Evolutionary conservation across 2,329 filamentous ascomycete genomes (phyloP).

Genomic region (Ophidiomyces ophidiicola): DNA sequence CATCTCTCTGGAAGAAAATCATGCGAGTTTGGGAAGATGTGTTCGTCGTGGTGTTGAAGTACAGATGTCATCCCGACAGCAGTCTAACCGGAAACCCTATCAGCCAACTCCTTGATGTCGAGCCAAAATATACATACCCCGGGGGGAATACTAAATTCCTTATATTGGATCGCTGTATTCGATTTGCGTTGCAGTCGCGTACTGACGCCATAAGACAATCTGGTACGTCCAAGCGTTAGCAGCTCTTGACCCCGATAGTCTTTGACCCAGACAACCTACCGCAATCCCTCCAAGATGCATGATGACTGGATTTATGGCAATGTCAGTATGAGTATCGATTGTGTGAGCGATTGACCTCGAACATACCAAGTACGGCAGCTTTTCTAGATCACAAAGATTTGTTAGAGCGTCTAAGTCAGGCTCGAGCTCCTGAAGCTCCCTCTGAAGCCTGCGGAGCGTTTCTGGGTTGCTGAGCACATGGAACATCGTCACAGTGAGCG

Average conservation of each 20-base stretch:
- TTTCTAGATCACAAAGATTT: slow-evolving; percentile 10
- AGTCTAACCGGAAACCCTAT: slow-evolving; percentile 14
- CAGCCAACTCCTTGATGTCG: not conserved
- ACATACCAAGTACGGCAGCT: slow-evolving; percentile 15
- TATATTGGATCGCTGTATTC: slow-evolving; percentile 13
- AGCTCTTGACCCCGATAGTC: not conserved
- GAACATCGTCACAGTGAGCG: slow-evolving; percentile 17
- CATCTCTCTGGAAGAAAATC: slow-evolving; percentile 19
- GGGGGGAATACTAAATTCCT: slow-evolving; percentile 16
- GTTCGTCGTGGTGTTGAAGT: slow-evolving; percentile 18
- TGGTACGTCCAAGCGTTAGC: slow-evolving; percentile 4
- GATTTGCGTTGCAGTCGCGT: slow-evolving; percentile 16
- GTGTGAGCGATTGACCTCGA: not conserved
- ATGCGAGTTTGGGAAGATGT: slow-evolving; percentile 18
- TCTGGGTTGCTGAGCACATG: slow-evolving; percentile 13
- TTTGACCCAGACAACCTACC: slow-evolving; percentile 9
- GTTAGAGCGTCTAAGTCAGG: not conserved
- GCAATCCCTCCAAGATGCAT: slow-evolving; percentile 15
- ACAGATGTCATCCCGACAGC: slow-evolving; percentile 18
- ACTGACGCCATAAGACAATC: slow-evolving; percentile 16
- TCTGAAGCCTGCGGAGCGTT: slow-evolving; percentile 7
- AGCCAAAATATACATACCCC: slow-evolving; percentile 13
- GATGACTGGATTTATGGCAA: slow-evolving; percentile 14
- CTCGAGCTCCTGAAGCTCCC: slow-evolving; percentile 8
- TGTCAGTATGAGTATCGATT: not conserved